phyloP scores from a whole-genome alignment of 441 rosid genomes.

The Eutrema salsugineum region DNA sequence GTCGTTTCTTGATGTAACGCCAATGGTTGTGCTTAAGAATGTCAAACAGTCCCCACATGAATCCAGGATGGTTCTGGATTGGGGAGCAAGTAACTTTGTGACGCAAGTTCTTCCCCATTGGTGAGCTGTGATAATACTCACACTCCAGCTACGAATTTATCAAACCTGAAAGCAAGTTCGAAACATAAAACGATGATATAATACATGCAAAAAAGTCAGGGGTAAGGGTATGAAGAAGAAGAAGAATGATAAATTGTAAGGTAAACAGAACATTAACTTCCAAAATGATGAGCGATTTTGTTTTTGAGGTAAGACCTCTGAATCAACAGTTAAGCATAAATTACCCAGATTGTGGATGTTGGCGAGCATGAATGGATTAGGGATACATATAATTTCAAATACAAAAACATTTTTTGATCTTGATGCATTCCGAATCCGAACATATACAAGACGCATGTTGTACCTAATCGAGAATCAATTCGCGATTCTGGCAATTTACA shows the following conservation, averaged over 20 bases:
- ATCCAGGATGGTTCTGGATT: conserved; percentile 39
- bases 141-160: conserved; percentile 20
- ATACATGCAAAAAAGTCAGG: not conserved
- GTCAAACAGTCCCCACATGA: conserved; percentile 72
- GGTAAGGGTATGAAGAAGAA: not conserved
- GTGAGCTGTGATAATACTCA: not conserved
- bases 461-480: not conserved
- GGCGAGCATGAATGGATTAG: not conserved
- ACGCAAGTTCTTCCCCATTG: conserved; percentile 45
- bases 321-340: not conserved
- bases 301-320: not conserved
- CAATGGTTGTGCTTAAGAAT: conserved; percentile 65
- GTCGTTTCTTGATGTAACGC: conserved; percentile 63
- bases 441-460: not conserved
- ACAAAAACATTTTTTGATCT: not conserved
- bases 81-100: conserved; percentile 25
- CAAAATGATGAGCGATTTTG: not conserved
- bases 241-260: not conserved
- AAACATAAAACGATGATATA: not conserved
- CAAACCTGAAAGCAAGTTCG: conserved; percentile 31
- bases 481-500: not conserved
- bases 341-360: not conserved
- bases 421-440: not conserved
- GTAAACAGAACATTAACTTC: not conserved
- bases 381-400: not conserved